Conservation (phyloP, 2,329 filamentous ascomycete species). For the Alternaria sp. region DNA sequence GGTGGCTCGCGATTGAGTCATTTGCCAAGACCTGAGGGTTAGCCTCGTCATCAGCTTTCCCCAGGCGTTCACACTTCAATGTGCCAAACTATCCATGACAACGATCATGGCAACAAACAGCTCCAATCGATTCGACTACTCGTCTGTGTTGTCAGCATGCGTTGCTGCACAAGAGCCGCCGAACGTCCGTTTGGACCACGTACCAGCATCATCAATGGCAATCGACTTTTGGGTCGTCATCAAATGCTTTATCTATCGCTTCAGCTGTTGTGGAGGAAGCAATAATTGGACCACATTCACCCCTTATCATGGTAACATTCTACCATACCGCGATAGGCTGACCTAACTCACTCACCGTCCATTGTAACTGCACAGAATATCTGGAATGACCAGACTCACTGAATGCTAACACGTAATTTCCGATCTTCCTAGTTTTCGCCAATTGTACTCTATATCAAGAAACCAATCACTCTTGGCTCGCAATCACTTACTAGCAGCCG, state of each 20-base stretch:
- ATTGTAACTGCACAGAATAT: background rate
- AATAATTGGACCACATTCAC: background rate
- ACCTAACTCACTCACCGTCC: background rate
- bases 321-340: background rate
- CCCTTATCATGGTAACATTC: background rate
- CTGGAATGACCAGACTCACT: background rate
- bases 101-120: too few relatives aligned
- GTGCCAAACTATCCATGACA: background rate
- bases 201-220: background rate
- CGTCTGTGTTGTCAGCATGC: background rate
- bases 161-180: background rate
- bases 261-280: background rate
- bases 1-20: conserved; percentile 27
- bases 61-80: conserved; percentile 1
- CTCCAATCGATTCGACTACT: too few relatives aligned
- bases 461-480: background rate
- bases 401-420: background rate
- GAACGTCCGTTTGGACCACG: background rate
- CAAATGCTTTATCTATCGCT: background rate
- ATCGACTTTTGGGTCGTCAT: background rate
- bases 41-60: background rate
- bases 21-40: conserved; percentile 19
- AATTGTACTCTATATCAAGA: background rate
- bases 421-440: background rate
- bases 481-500: background rate